These are phyloP conservation scores for Pholiota microspora DNA, from an alignment of 768 basidiomycete species.

Conservation along the genomic window DNA sequence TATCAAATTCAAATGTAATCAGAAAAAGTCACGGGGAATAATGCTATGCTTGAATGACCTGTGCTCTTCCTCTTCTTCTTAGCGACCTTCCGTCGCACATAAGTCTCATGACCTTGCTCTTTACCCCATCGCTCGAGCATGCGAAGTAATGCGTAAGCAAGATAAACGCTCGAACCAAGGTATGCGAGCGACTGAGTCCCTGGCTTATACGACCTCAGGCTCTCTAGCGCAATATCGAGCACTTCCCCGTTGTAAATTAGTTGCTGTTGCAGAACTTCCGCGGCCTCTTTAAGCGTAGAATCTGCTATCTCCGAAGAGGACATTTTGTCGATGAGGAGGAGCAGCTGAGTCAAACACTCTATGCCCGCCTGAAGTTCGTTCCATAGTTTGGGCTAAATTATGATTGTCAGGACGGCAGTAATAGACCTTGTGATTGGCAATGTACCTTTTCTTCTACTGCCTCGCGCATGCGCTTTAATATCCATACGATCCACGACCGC, in stretches of 20 bases:
- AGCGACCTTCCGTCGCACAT: conserved; percentile 68
- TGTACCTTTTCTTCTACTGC: conserved; percentile 89
- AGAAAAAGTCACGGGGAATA: background rate
- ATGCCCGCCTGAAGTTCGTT: conserved; percentile 92
- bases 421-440: conserved; percentile 9
- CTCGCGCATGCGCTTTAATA: conserved; percentile 82
- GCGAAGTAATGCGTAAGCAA: conserved; percentile 80
- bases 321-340: conserved; percentile 88
- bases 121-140: conserved; percentile 92
- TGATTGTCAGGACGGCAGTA: conserved; percentile 12
- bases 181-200: conserved; percentile 79
- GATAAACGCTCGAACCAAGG: conserved; percentile 81
- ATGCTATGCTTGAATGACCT: conserved; percentile 27
- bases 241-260: conserved; percentile 95
- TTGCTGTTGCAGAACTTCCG: conserved; percentile 81
- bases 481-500: conserved; percentile 86
- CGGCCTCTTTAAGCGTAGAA: conserved; percentile 61
- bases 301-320: conserved; percentile 49
- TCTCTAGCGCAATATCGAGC: conserved; percentile 82
- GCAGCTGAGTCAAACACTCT: conserved; percentile 89
- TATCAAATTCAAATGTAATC: too few species aligned
- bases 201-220: conserved; percentile 74
- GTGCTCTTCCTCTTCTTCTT: conserved; percentile 45
- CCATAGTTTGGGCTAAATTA: conserved; percentile 85
- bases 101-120: conserved; percentile 65